Conservation (phyloP, 805 yeast species). For the Allodekkera sacchari region DNA sequence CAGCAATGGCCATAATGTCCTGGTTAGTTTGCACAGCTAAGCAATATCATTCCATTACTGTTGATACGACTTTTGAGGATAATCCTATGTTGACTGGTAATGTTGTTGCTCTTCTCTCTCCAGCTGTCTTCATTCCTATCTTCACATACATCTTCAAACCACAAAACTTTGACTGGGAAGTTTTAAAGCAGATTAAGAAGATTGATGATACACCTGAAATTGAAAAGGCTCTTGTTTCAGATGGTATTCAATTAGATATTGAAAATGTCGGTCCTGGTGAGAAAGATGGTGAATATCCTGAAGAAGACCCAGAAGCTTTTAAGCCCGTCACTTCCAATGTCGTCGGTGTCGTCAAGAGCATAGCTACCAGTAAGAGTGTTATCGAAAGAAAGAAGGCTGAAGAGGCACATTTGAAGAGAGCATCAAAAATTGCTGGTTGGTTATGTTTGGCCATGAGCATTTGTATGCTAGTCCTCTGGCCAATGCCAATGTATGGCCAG, state of each 20-base stretch:
- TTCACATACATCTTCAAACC: conserved; percentile 57
- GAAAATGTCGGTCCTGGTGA: conserved; percentile 21
- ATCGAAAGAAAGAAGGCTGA: conserved; percentile 37
- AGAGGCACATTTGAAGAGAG: conserved; percentile 38
- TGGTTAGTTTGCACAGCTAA: conserved; percentile 50
- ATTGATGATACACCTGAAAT: conserved; percentile 70
- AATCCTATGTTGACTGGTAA: conserved; percentile 88
- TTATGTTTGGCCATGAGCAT: conserved; percentile 56
- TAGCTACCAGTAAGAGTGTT: conserved; percentile 11
- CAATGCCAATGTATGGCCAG: conserved; percentile 90
- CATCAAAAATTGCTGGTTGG: conserved; percentile 53
- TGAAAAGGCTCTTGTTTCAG: conserved; percentile 20
- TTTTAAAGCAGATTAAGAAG: conserved; percentile 50
- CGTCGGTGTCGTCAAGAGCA: conserved; percentile 19
- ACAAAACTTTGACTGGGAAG: conserved; percentile 67
- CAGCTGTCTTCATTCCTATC: conserved; percentile 56
- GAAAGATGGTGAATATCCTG: conserved; percentile 14
- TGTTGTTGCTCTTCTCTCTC: conserved; percentile 72
- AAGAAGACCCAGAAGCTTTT: conserved; percentile 11
- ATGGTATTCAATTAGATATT: conserved; percentile 21
- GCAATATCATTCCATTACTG: conserved; percentile 34
- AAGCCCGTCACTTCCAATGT: conserved; percentile 22
- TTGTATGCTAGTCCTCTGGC: conserved; percentile 69
- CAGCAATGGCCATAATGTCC: conserved; percentile 61
- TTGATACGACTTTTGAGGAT: conserved; percentile 63